Percentiles rank a stretch among this genome's conserved stretches.
phyloP scores from a whole-genome alignment of 805 yeast species.

The Candida morakotiae region DNA sequence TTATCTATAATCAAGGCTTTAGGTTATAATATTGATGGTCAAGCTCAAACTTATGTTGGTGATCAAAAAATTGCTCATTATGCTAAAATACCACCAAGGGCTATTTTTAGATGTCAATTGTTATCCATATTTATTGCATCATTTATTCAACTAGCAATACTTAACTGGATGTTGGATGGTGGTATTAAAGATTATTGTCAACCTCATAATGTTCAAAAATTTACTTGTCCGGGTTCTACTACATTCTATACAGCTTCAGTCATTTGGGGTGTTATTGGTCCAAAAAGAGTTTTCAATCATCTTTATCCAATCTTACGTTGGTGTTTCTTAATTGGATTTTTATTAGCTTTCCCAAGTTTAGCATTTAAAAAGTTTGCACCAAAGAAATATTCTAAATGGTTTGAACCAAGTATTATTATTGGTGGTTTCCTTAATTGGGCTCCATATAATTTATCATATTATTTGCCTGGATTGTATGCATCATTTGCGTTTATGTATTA shows the following conservation, averaged over 20 bases:
- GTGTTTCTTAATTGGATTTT: slow-evolving; percentile 50
- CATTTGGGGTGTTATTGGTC: slow-evolving; percentile 51
- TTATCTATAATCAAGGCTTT: slow-evolving; percentile 18
- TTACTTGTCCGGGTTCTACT: slow-evolving; percentile 19
- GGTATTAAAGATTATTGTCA: slow-evolving; percentile 17
- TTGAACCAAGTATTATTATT: slow-evolving; percentile 50
- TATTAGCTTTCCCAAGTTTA: slow-evolving; percentile 16
- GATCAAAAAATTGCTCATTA: slow-evolving; percentile 34
- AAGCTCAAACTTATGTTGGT: slow-evolving; percentile 25
- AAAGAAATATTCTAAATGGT: slow-evolving; percentile 13
- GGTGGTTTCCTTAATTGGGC: slow-evolving; percentile 41
- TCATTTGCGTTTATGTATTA: slow-evolving; percentile 50
- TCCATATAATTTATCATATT: slow-evolving; percentile 42
- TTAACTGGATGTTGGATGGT: slow-evolving; percentile 16
- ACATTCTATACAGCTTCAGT: slow-evolving; percentile 46
- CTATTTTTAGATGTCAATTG: slow-evolving; percentile 31
- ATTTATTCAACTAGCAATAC: slow-evolving; percentile 18
- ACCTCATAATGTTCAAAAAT: slow-evolving; percentile 18
- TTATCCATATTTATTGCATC: slow-evolving; percentile 17
- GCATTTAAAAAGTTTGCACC: slow-evolving; percentile 16
- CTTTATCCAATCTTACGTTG: slow-evolving; percentile 46
- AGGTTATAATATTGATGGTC: slow-evolving; percentile 27
- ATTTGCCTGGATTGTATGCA: slow-evolving; percentile 51
- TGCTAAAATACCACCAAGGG: slow-evolving; percentile 37
- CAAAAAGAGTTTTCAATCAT: slow-evolving; percentile 48